Percentiles rank a stretch among this genome's conserved stretches.
These are phyloP conservation scores for Plantago coronopus DNA, from an alignment of 305 asterid genomes.

Conservation along the genomic window DNA sequence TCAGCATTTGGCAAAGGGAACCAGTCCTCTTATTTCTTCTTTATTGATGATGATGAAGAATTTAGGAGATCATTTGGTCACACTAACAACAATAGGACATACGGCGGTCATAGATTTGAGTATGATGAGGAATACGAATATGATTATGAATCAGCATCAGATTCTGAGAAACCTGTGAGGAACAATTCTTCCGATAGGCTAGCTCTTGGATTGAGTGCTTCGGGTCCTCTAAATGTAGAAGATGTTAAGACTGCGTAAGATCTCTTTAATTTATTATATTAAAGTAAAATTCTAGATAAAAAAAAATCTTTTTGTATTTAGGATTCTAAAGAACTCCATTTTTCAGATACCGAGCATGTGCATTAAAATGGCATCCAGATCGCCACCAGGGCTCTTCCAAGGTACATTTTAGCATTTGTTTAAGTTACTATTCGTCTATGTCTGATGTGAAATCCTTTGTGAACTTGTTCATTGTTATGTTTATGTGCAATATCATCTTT, in stretches of 20 bases:
- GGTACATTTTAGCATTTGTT: slow-evolving; percentile 34
- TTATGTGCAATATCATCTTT: neutral
- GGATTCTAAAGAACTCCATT: slow-evolving; percentile 10
- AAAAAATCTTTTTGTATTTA: neutral
- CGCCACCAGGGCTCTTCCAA: slow-evolving; percentile 90
- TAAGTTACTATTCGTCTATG: neutral
- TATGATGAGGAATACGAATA: slow-evolving; percentile 46
- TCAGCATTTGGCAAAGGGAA: slow-evolving; percentile 57
- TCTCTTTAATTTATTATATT: slow-evolving; percentile 10
- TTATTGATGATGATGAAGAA: slow-evolving; percentile 40
- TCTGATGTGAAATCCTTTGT: neutral
- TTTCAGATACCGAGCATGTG: slow-evolving; percentile 80
- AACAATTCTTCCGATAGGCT: slow-evolving; percentile 52
- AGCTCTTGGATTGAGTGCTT: slow-evolving; percentile 65
- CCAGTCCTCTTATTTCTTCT: slow-evolving; percentile 46
- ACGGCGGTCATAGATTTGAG: slow-evolving; percentile 31
- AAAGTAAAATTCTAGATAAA: neutral
- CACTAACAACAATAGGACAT: slow-evolving; percentile 38
- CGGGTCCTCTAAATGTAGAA: slow-evolving; percentile 71
- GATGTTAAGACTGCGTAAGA: slow-evolving; percentile 84
- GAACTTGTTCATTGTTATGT: neutral
- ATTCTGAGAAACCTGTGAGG: slow-evolving; percentile 28
- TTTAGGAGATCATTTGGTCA: slow-evolving; percentile 42
- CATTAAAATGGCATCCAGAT: slow-evolving; percentile 97
- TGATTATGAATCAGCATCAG: slow-evolving; percentile 39